A percentile compares a stretch with the other conserved stretches of the same genome.
Evolutionary conservation across 2,329 filamentous ascomycete genomes (phyloP).

Genomic region (Sphaceloma murrayae): DNA sequence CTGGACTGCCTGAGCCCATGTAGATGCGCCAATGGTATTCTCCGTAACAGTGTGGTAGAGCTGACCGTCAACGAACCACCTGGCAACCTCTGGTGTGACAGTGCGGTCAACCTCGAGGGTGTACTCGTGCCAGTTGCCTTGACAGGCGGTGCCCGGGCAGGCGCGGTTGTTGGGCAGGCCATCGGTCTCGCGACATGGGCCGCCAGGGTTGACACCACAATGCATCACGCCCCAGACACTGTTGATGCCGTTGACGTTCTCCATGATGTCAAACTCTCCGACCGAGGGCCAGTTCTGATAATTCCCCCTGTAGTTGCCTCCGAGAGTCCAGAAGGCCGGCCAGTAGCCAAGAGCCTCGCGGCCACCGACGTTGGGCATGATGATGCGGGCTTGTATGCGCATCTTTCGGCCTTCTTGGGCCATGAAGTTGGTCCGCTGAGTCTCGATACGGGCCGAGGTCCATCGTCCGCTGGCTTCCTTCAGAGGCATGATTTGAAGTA

Average conservation of each 20-base stretch:
- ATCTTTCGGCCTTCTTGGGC: constrained; percentile 23
- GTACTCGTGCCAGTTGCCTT: constrained; percentile 27
- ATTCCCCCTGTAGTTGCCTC: constrained; percentile 21
- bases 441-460: constrained; percentile 23
- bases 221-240: constrained; percentile 23
- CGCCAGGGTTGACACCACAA: constrained; percentile 27
- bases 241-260: constrained; percentile 26
- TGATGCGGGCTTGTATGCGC: constrained; percentile 22
- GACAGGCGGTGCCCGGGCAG: constrained; percentile 19
- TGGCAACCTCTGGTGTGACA: constrained; percentile 20
- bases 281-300: constrained; percentile 24
- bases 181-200: constrained; percentile 26
- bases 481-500: constrained; percentile 33
- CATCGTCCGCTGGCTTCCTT: constrained; percentile 22
- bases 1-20: constrained; percentile 24
- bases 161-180: constrained; percentile 21
- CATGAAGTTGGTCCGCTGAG: constrained; percentile 20
- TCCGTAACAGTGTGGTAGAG: constrained; percentile 21
- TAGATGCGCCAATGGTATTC: constrained; percentile 21
- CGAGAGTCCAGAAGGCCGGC: constrained; percentile 23
- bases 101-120: constrained; percentile 26
- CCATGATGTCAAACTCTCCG: constrained; percentile 28
- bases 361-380: constrained; percentile 19
- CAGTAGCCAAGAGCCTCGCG: constrained; percentile 21
- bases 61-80: constrained; percentile 25